phyloP scores from a whole-genome alignment of 768 basidiomycete species.

The Glaciozyma antarctica region DNA sequence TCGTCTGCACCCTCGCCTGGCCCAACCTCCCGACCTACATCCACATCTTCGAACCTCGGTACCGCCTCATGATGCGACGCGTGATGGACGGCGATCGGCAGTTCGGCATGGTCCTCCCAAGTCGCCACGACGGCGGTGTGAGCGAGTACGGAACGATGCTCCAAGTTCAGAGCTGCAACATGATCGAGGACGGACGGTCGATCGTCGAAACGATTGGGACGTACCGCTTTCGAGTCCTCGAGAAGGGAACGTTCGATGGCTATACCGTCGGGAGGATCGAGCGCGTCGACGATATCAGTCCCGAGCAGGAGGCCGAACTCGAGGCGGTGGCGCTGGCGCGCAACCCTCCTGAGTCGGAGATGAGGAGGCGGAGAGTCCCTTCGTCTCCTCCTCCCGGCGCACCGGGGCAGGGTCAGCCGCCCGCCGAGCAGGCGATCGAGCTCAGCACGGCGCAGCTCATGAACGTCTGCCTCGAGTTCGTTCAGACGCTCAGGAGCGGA shows the following conservation, averaged over 20 bases:
- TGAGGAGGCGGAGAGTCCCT: not conserved
- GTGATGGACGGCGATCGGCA: conserved; percentile 70
- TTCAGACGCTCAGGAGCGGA: conserved; percentile 55
- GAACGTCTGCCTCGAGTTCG: conserved; percentile 53
- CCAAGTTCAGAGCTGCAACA: conserved; percentile 72
- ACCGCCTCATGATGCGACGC: conserved; percentile 93
- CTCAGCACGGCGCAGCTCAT: conserved; percentile 52
- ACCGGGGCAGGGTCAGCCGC: not conserved
- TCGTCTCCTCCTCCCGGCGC: not conserved
- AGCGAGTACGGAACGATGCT: conserved; percentile 88
- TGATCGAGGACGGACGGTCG: conserved; percentile 80
- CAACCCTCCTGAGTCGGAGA: conserved; percentile 2
- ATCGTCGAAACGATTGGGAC: conserved; percentile 66
- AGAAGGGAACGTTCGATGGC: conserved; percentile 74
- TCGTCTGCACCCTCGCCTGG: conserved; percentile 80
- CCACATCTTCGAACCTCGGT: conserved; percentile 88
- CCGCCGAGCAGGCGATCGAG: conserved; percentile 20
- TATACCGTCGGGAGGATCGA: conserved; percentile 49
- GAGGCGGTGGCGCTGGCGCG: conserved; percentile 36
- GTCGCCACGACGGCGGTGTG: conserved; percentile 45
- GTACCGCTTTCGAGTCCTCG: conserved; percentile 74
- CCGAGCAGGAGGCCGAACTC: conserved; percentile 42
- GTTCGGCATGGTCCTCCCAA: conserved; percentile 88
- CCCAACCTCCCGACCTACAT: conserved; percentile 81
- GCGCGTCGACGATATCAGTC: conserved; percentile 43